phyloP scores from a whole-genome alignment of 805 yeast species.

The Teunomyces lycoperdinae region DNA sequence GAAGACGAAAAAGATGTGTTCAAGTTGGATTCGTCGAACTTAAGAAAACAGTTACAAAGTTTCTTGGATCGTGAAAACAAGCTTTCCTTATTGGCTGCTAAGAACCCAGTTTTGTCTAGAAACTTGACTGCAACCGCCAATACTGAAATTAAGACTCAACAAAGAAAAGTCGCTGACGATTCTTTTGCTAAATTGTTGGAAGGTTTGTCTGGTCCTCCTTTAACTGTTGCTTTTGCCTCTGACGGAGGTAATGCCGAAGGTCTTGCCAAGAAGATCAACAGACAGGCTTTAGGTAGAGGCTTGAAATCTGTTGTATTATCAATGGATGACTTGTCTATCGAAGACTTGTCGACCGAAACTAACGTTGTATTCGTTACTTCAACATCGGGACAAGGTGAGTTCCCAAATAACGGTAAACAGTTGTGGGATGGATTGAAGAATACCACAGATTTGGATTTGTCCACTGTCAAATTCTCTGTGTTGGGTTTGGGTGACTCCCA shows the following conservation, averaged over 20 bases:
- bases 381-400: slow-evolving; percentile 85
- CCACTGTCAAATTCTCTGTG: slow-evolving; percentile 54
- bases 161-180: slow-evolving; percentile 65
- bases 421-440: slow-evolving; percentile 72
- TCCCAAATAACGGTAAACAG: slow-evolving; percentile 76
- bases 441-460: slow-evolving; percentile 62
- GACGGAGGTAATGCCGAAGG: slow-evolving; percentile 89
- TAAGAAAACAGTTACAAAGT: slow-evolving; percentile 69
- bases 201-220: slow-evolving; percentile 89
- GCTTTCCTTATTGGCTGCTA: slow-evolving; percentile 68
- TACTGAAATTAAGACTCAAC: slow-evolving; percentile 54
- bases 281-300: slow-evolving; percentile 79
- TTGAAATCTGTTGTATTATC: slow-evolving; percentile 62
- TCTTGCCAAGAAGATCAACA: slow-evolving; percentile 73
- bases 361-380: slow-evolving; percentile 69
- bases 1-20: slow-evolving; percentile 56
- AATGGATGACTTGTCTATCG: slow-evolving; percentile 70
- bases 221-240: slow-evolving; percentile 82
- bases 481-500: slow-evolving; percentile 80
- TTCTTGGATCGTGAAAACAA: slow-evolving; percentile 90
- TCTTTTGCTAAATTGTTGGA: slow-evolving; percentile 77
- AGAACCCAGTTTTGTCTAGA: slow-evolving; percentile 74
- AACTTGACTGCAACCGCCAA: slow-evolving; percentile 64
- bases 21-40: slow-evolving; percentile 79
- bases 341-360: slow-evolving; percentile 68